These are phyloP conservation scores for Gyromitra esculenta DNA, from an alignment of 2,329 filamentous ascomycete genomes.

Conservation along the genomic window DNA sequence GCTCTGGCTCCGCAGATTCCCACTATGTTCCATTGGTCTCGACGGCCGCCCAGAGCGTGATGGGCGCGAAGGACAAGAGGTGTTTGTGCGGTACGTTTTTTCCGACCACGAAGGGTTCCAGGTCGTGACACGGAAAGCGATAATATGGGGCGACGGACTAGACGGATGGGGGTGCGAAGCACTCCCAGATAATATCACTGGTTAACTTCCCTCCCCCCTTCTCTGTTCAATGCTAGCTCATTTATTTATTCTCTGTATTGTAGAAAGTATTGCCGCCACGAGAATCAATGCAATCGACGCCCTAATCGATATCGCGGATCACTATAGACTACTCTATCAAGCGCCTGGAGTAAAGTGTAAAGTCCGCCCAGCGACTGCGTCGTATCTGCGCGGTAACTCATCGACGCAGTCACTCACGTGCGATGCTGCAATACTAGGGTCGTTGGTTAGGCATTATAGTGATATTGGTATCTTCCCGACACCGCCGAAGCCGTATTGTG, in stretches of 20 bases:
- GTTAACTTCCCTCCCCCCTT: neutral
- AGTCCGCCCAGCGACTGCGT: neutral
- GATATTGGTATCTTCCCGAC: constrained; percentile 34
- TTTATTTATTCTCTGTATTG: neutral
- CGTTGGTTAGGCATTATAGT: constrained; percentile 21
- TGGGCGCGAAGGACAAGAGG: neutral
- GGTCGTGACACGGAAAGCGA: neutral
- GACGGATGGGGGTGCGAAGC: constrained; percentile 1
- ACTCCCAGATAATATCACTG: constrained; percentile 11
- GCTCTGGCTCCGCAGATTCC: neutral
- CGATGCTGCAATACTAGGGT: constrained; percentile 35
- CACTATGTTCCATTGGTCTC: neutral
- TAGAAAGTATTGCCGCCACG: neutral
- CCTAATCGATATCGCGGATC: constrained; percentile 14
- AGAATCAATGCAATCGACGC: neutral
- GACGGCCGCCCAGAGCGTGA: neutral
- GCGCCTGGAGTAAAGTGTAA: constrained; percentile 8
- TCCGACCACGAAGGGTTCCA: constrained; percentile 12
- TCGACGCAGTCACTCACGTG: neutral
- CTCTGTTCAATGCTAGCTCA: neutral
- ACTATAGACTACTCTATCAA: constrained; percentile 11
- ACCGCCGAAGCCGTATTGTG: constrained; percentile 22
- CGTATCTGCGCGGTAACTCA: neutral
- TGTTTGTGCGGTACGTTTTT: constrained; percentile 39
- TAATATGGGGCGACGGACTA: neutral